phyloP scores from a whole-genome alignment of 805 yeast species.

The Teunomyces tritomae region DNA sequence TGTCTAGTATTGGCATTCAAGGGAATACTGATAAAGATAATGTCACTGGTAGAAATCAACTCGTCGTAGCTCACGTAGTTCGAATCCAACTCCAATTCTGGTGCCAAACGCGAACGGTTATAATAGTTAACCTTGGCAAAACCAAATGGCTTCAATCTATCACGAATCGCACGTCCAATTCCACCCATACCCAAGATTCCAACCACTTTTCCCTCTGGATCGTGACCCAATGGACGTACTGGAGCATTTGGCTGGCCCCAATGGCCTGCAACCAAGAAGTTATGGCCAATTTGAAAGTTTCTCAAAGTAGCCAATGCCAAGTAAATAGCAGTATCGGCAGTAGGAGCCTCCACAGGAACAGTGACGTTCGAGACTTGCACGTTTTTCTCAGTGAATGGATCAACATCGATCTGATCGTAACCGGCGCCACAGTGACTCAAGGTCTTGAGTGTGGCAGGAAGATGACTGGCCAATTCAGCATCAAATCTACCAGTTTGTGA shows the following conservation, averaged over 20 bases:
- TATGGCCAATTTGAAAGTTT: conserved; percentile 62
- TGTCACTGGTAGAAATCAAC: conserved; percentile 59
- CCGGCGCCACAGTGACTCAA: conserved; percentile 73
- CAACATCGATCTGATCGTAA: conserved; percentile 67
- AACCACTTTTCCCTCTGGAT: conserved; percentile 70
- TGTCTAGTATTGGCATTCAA: conserved; percentile 71
- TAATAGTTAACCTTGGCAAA: conserved; percentile 68
- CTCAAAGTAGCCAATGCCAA: conserved; percentile 62
- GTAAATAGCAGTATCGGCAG: conserved; percentile 69
- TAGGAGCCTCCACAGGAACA: conserved; percentile 62
- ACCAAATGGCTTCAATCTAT: conserved; percentile 73
- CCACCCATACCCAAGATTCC: conserved; percentile 91
- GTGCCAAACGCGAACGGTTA: conserved; percentile 58
- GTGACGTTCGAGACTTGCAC: conserved; percentile 72
- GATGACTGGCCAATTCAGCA: conserved; percentile 50
- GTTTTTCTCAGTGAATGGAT: conserved; percentile 46
- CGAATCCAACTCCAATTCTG: conserved; percentile 67
- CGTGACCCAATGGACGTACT: conserved; percentile 63
- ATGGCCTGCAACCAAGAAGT: conserved; percentile 50
- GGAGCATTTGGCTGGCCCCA: conserved; percentile 47
- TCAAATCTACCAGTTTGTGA: conserved; percentile 62
- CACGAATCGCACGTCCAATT: conserved; percentile 78
- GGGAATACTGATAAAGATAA: conserved; percentile 75
- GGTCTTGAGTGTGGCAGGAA: conserved; percentile 54
- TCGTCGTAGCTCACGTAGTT: conserved; percentile 72